Conservation (phyloP, 179 eudicot species). For the Patellifolia procumbens region DNA sequence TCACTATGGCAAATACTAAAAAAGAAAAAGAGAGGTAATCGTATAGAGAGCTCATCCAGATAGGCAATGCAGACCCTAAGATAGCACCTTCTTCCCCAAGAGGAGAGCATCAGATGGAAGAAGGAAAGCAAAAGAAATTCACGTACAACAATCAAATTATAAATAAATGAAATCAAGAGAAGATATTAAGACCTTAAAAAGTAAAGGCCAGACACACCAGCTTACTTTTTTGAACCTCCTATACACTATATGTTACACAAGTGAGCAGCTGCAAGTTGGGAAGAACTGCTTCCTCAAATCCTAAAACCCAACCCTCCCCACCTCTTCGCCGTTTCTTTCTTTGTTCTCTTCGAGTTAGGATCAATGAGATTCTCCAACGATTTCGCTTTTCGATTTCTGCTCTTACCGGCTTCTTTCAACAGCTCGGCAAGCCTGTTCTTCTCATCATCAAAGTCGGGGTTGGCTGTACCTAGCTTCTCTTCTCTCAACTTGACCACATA, state of each 20-base stretch:
- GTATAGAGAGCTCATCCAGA: constrained; percentile 16
- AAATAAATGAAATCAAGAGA: constrained; percentile 26
- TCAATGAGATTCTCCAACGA: constrained; percentile 95
- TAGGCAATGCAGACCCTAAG: constrained; percentile 6
- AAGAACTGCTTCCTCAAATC: constrained; percentile 37
- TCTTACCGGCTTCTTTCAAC: constrained; percentile 90
- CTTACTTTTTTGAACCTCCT: constrained; percentile 46
- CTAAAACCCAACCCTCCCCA: constrained; percentile 91
- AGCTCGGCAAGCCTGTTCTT: constrained; percentile 92
- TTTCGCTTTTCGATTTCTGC: constrained; percentile 83
- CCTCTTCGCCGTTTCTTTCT: constrained; percentile 76
- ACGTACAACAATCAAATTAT: constrained; percentile 50
- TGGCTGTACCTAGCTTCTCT: constrained; percentile 97
- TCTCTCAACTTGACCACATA: constrained; percentile 91
- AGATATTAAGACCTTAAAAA: not conserved
- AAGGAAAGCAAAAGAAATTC: constrained; percentile 37
- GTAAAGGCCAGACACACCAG: constrained; percentile 30
- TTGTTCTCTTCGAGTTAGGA: constrained; percentile 83
- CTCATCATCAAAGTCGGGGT: constrained; percentile 92
- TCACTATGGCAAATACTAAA: not conserved
- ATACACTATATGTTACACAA: constrained; percentile 56
- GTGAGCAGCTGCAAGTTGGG: constrained; percentile 18
- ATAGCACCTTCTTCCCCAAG: constrained; percentile 10
- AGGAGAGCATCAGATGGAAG: constrained; percentile 11
- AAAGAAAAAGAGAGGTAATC: not conserved